These are phyloP conservation scores for Leishmania tropica DNA, from an alignment of 208 protist species.

Conservation along the genomic window DNA sequence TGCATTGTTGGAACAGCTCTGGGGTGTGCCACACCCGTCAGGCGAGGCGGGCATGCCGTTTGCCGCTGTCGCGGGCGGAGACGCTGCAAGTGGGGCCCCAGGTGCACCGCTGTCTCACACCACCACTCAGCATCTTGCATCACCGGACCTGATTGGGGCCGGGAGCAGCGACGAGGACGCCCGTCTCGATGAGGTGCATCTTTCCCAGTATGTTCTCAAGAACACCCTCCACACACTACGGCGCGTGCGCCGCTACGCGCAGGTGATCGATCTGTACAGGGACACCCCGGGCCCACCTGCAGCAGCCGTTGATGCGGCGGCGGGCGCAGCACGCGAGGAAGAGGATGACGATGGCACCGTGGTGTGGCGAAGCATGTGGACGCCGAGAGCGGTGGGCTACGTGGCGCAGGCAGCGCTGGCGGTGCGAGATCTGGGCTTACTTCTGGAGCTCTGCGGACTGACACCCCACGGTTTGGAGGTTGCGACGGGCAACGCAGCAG, in stretches of 20 bases:
- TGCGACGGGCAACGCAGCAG: background rate
- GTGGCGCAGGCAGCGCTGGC: slow-evolving; percentile 69
- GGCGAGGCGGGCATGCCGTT: background rate
- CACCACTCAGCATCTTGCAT: background rate
- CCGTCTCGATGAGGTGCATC: slow-evolving; percentile 9
- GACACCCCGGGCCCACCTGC: background rate
- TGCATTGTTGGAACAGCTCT: background rate
- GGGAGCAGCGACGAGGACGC: background rate
- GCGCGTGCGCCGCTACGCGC: slow-evolving; percentile 43
- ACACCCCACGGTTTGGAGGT: background rate
- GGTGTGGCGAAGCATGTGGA: slow-evolving; percentile 42
- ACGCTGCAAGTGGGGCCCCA: background rate
- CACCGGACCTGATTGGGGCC: background rate
- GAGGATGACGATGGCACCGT: slow-evolving; percentile 8
- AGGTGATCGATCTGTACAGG: slow-evolving; percentile 43
- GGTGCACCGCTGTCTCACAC: background rate
- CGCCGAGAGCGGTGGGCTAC: slow-evolving; percentile 38
- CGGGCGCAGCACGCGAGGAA: background rate
- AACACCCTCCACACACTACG: slow-evolving; percentile 57
- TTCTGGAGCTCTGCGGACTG: slow-evolving; percentile 37
- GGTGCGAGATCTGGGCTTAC: slow-evolving; percentile 39
- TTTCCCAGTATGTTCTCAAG: slow-evolving; percentile 42
- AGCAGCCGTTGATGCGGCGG: background rate
- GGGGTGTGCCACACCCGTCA: slow-evolving; percentile 10
- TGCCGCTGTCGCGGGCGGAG: background rate